phyloP scores from a whole-genome alignment of 2,329 filamentous ascomycete genomes.

The Penicillium capsulatum region DNA sequence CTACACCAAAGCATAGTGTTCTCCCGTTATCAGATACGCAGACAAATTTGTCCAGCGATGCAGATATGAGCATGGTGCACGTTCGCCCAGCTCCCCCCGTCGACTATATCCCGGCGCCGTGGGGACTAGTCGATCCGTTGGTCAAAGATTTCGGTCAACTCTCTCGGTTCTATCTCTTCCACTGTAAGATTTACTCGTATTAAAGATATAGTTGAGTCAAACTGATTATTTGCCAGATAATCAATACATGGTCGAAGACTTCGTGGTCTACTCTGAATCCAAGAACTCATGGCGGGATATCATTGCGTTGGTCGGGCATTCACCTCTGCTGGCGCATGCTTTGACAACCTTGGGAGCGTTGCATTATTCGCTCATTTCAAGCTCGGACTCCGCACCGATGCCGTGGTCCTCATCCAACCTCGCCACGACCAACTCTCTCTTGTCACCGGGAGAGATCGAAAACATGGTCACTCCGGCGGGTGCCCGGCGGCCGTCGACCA shows the following conservation, averaged over 20 bases:
- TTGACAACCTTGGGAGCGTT: constrained; percentile 49
- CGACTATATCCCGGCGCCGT: constrained; percentile 31
- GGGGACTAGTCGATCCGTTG: constrained; percentile 45
- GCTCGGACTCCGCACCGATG: constrained; percentile 33
- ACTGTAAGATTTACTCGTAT: constrained; percentile 33
- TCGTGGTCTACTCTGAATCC: constrained; percentile 46
- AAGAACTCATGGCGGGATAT: constrained; percentile 50
- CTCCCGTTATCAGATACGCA: neutral
- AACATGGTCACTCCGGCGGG: constrained; percentile 28
- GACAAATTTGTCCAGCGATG: constrained; percentile 3
- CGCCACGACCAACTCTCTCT: constrained; percentile 10
- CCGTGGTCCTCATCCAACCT: constrained; percentile 29
- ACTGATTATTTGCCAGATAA: constrained; percentile 24
- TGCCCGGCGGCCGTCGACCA: constrained; percentile 32
- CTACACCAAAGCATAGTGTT: neutral
- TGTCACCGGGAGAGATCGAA: constrained; percentile 28
- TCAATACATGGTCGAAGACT: constrained; percentile 41
- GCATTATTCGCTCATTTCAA: constrained; percentile 43
- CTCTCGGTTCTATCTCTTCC: constrained; percentile 46
- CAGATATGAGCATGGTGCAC: constrained; percentile 16
- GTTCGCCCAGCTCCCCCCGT: constrained; percentile 6
- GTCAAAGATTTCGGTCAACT: constrained; percentile 44
- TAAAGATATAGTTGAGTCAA: too few relatives aligned
- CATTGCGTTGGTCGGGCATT: constrained; percentile 43
- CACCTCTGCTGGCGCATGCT: constrained; percentile 45